Conservation (phyloP, 805 yeast species). For the Kuraishia hungarica region DNA sequence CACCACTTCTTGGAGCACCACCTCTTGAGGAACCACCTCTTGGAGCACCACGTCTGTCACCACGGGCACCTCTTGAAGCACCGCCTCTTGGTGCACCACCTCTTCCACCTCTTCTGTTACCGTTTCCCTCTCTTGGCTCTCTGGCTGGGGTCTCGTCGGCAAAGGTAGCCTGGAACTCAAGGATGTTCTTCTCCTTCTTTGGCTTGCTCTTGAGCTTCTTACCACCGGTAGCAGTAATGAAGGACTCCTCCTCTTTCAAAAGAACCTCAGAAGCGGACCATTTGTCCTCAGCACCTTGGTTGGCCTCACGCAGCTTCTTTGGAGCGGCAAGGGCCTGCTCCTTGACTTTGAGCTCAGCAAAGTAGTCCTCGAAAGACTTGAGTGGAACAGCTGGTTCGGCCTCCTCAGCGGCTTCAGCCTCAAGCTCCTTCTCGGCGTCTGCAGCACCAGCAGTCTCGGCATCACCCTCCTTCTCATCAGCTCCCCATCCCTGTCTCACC, state of each 20-base stretch:
- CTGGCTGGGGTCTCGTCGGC: slow-evolving; percentile 41
- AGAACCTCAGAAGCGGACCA: slow-evolving; percentile 50
- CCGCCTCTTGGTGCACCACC: slow-evolving; percentile 13
- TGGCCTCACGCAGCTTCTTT: slow-evolving; percentile 37
- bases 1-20: slow-evolving; percentile 17
- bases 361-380: slow-evolving; percentile 82
- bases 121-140: slow-evolving; percentile 20
- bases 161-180: slow-evolving; percentile 69
- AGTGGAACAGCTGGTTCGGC: slow-evolving; percentile 42
- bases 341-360: slow-evolving; percentile 52
- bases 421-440: slow-evolving; percentile 30
- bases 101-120: slow-evolving; percentile 21
- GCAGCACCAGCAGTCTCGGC: slow-evolving; percentile 50
- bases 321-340: slow-evolving; percentile 28
- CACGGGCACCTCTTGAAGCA: slow-evolving; percentile 16
- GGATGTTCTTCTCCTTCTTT: slow-evolving; percentile 70
- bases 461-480: slow-evolving; percentile 60
- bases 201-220: slow-evolving; percentile 69
- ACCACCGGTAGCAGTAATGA: slow-evolving; percentile 48
- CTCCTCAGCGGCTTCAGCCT: slow-evolving; percentile 29
- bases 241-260: slow-evolving; percentile 56
- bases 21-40: slow-evolving; percentile 23
- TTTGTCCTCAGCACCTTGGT: slow-evolving; percentile 49
- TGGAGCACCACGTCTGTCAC: slow-evolving; percentile 13
- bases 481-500: slow-evolving; percentile 85